Evolutionary conservation across 768 basidiomycete species (phyloP), one percentile per base, ranked within the genome.

Genomic region (Xerocomus brunneocitrinus): DNA sequence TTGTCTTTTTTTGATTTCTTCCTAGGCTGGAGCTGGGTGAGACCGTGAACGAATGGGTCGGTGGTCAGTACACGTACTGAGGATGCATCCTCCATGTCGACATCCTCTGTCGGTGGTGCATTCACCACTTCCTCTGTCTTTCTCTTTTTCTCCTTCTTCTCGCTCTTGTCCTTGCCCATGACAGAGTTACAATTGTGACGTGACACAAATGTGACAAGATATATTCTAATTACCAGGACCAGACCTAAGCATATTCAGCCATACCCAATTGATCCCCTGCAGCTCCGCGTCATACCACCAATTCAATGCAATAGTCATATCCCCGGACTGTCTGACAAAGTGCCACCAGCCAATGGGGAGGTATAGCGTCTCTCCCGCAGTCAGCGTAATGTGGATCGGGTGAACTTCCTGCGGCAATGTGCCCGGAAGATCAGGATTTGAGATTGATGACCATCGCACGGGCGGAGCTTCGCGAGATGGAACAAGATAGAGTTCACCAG

Each of bases 321-420:
- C 73, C 4, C 76, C 79, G 4, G 79, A 73, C 65, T 97, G 94
- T 38, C 82, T 77, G 34, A 95, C 91, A 62, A 90, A 80, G 66
- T 95, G 94, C 87, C 88, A 95, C 95, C 95, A 97, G 0, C 91
- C 86, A 5, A 87, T 80, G n/a, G 95, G 95, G 19, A 97, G 80
- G 69, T 92, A 95, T 19, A 97, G 71, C 1, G 87, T 84, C 58
- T 95, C 87, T 4, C 94, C 93, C 6, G 81, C 79, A 4, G 71
- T 56, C 7, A 97, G 64, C 1, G 80, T 81, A 25, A 95, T 76
- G 12, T 76, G 71, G 32, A 94, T 78, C 1, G 92, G 86, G 46
- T 80, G 78, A 0, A 86, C 78, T 25, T 77, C 77, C 1, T 71
- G 59, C 5, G 82, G 76, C 40, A 87, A 70, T 14, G 68, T 66